Evolutionary conservation across 192 early-diverging fungal genomes (phyloP), one percentile per base, ranked within the genome.

Genomic region (Backusella parvicylindrica): DNA sequence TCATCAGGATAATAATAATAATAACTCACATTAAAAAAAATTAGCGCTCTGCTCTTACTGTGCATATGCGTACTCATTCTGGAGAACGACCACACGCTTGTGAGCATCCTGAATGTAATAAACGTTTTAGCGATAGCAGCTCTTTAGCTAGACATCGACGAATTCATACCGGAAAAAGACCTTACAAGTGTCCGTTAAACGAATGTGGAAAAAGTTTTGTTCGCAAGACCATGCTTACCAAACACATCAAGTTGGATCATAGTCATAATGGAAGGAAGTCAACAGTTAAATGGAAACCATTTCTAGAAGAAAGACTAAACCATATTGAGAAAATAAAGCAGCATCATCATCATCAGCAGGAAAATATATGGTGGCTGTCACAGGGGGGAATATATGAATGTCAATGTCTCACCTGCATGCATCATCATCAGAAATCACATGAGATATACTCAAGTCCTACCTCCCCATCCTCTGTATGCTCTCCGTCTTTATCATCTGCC

Each of bases 71-170:
- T 69, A 91, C 89, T 0, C 92, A 93, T 75, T 86, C 92, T 11
- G 92, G 92, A 21, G 90, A 91, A 71, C 76, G 89, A 70, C 92
- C 92, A 23, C 90, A 91, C 70, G 77, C 82, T 50, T 92, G 91
- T 75, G 84, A 88, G 67, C 81, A 88, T 41, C 84, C 85, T 21
- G 87, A 86, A 49, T 94, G 93, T 81, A 87, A 86, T 36, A 93
- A 92, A 78, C 82, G 84, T n/a, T 94, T 94, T 82, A 91, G 89
- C 65, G 91, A 92, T 74, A 90, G 90, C 70, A 91, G 90, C 41
- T 92, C 91, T 50, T 79, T 93, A 64, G 89, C 91, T 0, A 84
- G 92, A 53, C 92, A 93, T 60, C 47, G 75, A 41, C 89, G 89
- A 75, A 90, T 88, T 50, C 91, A 93, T 68, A 87, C 87, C 21